Percentiles rank a stretch among this genome's conserved stretches.
phyloP scores from a whole-genome alignment of 495 filamentous ascomycete species.

The Aspergillus cristatus region DNA sequence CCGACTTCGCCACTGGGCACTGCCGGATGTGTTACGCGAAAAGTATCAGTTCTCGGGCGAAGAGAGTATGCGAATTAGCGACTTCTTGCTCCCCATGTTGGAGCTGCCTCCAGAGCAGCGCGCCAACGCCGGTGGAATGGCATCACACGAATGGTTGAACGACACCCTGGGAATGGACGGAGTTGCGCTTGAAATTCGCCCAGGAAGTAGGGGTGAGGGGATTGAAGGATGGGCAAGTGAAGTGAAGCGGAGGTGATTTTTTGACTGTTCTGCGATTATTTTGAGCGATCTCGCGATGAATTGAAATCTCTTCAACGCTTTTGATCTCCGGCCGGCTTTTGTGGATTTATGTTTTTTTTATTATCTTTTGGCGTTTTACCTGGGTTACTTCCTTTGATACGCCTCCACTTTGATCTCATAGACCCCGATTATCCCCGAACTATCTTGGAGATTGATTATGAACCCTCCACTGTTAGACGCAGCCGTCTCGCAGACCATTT shows the following conservation, averaged over 20 bases:
- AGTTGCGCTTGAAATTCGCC: slow-evolving; percentile 58
- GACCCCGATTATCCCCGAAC: background rate
- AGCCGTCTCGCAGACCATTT: background rate
- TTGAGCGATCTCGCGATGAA: too few species aligned
- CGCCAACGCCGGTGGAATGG: slow-evolving; percentile 95
- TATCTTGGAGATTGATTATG: background rate
- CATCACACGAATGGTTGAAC: slow-evolving; percentile 68
- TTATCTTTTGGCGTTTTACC: too few species aligned
- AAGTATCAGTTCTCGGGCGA: slow-evolving; percentile 90
- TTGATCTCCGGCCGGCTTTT: too few species aligned
- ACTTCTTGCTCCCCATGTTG: slow-evolving; percentile 88
- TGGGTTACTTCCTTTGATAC: too few species aligned
- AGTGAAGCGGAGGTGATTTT: slow-evolving; percentile 65
- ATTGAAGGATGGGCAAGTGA: slow-evolving; percentile 95
- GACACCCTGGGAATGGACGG: slow-evolving; percentile 81
- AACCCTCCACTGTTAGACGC: background rate
- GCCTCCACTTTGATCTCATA: background rate
- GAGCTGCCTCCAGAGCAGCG: slow-evolving; percentile 77
- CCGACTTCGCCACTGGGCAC: slow-evolving; percentile 89
- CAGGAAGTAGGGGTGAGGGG: slow-evolving; percentile 80
- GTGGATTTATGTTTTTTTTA: too few species aligned
- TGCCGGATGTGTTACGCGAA: slow-evolving; percentile 87
- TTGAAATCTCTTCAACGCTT: too few species aligned
- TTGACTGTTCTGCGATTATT: background rate
- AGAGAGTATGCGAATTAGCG: slow-evolving; percentile 66